Evolutionary conservation across 805 yeast genomes (phyloP), one percentile per base, ranked within the genome.

Genomic region (Scheffersomyces lignosus): DNA sequence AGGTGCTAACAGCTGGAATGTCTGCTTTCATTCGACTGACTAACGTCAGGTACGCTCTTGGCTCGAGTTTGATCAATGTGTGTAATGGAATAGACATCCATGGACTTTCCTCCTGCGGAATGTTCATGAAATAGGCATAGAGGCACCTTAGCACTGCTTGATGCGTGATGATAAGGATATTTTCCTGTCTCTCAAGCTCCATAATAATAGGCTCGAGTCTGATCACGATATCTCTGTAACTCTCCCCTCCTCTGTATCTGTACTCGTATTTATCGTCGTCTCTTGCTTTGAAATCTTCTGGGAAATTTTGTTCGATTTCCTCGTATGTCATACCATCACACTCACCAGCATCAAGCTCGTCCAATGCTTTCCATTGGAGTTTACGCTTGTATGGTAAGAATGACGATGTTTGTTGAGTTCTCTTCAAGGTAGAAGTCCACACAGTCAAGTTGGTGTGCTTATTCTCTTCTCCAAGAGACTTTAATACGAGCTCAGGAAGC

Each of bases 11-110:
- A 0, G 99, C 99, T 2, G 99, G 99, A 34, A 93, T 91, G 58
- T 93, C 87, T 0, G 98, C 99, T 51, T 88, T 88, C 40, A 93
- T 87, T 50, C 95, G 75, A 14, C 91, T 84, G 13, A 90, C 98
- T 29, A 81, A 64, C 0, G 99, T 90, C 33, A 82, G 83, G 54
- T 87, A 90, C 0, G 99, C 96, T 39, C 95, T 75, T n/a, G 97
- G 96, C 59, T 93, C 98, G 45, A 93, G 70, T 56, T 88, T 85
- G 53, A 93, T 93, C 58, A 93, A 68, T 0, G 99, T 93, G 58
- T 93, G 99, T 51, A 93, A 70, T 4, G 99, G 99, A 41, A 93
- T 95, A 27, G 95, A 87, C 96, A 93, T 89, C 99, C 99, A 93
- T 4, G 99, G 99, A 40, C 90, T 79, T 60, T 88, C 91, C 52